These are phyloP conservation scores for Parietichytrium sp. DNA, from an alignment of 108 stramenopile species.

Conservation along the genomic window DNA sequence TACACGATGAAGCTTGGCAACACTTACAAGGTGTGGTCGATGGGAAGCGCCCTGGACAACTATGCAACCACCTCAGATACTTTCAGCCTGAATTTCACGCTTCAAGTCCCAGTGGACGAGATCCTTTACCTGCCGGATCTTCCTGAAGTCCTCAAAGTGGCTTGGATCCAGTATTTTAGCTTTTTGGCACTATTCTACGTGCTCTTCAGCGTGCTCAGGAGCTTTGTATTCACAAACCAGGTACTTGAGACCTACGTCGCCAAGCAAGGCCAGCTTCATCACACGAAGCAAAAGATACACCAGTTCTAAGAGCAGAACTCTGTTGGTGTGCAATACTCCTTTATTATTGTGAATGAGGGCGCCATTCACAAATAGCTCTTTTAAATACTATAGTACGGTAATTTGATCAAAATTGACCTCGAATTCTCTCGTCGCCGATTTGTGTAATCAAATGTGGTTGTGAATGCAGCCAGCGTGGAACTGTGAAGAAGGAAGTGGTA, in stretches of 20 bases:
- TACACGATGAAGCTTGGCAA: conserved; percentile 3
- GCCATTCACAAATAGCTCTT: no score
- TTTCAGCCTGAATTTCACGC: background rate
- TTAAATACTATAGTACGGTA: no score
- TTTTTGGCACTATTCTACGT: background rate
- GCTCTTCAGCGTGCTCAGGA: background rate
- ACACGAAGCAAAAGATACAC: background rate
- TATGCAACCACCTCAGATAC: background rate
- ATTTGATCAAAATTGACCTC: no score
- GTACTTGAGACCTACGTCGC: conserved; percentile 9
- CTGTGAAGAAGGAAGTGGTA: no score
- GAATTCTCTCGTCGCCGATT: no score
- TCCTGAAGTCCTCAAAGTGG: conserved; percentile 10
- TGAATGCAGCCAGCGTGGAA: no score
- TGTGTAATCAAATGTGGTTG: no score
- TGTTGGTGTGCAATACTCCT: no score
- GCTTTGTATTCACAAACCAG: conserved; percentile 18
- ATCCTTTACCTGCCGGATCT: background rate
- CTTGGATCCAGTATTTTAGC: conserved; percentile 17
- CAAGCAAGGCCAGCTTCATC: background rate
- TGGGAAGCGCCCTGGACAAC: background rate
- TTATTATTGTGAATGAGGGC: no score
- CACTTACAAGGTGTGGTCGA: background rate
- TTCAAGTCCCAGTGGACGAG: conserved; percentile 28
- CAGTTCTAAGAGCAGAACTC: background rate